phyloP scores from a whole-genome alignment of 495 filamentous ascomycete species.

The Daldinia vernicosa region DNA sequence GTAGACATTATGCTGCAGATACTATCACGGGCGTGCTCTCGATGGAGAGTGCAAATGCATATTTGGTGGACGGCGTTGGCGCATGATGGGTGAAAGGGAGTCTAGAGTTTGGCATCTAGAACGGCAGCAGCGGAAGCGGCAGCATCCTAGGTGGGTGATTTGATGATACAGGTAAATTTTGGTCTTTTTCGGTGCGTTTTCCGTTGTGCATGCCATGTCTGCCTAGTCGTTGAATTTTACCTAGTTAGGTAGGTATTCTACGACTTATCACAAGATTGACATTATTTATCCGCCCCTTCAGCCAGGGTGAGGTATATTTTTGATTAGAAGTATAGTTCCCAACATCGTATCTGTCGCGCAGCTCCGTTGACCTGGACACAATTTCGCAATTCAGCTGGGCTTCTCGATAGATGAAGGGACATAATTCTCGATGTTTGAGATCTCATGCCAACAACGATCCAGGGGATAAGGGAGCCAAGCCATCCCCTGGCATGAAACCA shows the following conservation, averaged over 20 bases:
- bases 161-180: constrained; percentile 44
- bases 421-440: constrained; percentile 4
- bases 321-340: background rate
- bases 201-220: constrained; percentile 22
- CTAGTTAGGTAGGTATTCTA: background rate
- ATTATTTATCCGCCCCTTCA: background rate
- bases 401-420: background rate
- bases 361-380: constrained; percentile 14
- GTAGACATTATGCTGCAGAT: background rate
- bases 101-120: constrained; percentile 29
- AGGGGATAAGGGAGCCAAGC: constrained; percentile 3
- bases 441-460: constrained; percentile 22
- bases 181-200: constrained; percentile 12
- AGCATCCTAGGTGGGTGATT: constrained; percentile 28
- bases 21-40: background rate
- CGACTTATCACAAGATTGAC: background rate
- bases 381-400: background rate
- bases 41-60: background rate
- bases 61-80: constrained; percentile 17
- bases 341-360: background rate
- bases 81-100: constrained; percentile 24
- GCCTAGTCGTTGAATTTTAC: constrained; percentile 1
- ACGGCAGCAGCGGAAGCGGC: background rate
- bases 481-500: constrained; percentile 22
- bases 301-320: background rate